Base-by-base conservation (phyloP, 495 filamentous ascomycete species). In the Cercophora newfieldiana region DNA sequence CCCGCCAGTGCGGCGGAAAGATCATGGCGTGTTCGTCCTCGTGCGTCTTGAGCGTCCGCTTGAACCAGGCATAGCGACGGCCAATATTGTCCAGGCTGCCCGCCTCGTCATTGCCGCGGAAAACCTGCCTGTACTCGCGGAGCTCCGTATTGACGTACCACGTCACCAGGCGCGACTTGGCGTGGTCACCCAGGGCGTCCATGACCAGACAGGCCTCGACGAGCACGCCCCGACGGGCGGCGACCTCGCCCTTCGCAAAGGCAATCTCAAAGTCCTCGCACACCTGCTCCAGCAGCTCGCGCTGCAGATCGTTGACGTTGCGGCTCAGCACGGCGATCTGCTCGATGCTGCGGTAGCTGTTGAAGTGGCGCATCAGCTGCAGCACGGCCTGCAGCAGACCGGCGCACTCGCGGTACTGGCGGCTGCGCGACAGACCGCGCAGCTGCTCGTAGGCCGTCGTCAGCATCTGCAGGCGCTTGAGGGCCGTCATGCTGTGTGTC, bases 71-170 rank as follows among this genome's bases (percentile, higher is more conserved):
- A 75, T 97, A 99, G 66, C 95, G 82, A 67, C 96, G 85, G 7
- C 94, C 90, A 66, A 99, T 99, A 71, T 99, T 99, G 80, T 99
- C 95, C 78, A 99, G 82, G 53, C 90, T 97, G 2, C 96, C 95
- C 2, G 95, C 95, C 75, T 99, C 95, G 77, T 99, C 95, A 75
- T 94, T 97, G 26, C 94, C 94, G 24, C 92, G 83, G 78, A 99
- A 99, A 3, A 99, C 89, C 74, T 96, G 92, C 31, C 95, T 86
- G 74, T 99, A 99, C 77, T 99, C 95, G 44, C 95, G 87, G 64
- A 99, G 81, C 80, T 97, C 92, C 10, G 95, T 97, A 71, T 99
- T 99, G 79, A 96, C 94, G 73, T 99, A 99, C 95, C 95, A 99
- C 25, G 90, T 95, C 67, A 97, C 84, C 25, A 99, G 77, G 61